Base-by-base conservation (phyloP, 257 asterid species). In the Salvia miltiorrhiza region DNA sequence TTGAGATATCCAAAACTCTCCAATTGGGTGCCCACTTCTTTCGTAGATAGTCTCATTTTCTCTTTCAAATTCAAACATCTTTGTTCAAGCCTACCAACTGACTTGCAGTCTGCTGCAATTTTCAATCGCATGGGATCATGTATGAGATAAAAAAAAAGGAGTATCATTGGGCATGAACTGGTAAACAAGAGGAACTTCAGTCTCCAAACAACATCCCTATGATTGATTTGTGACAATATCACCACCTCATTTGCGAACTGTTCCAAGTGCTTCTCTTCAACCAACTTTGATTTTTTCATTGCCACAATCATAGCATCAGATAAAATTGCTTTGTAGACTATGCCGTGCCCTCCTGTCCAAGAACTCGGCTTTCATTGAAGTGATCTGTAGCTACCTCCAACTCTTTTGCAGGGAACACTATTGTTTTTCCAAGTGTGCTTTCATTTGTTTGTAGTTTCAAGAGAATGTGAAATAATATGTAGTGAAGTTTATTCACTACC, bases 321-420 rank as follows among this genome's bases (percentile, higher is more conserved):
- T 17, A 58, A 47, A 67, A 66, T 74, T 24, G 70, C 74, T 35
- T 74, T 74, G 39, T 58, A 74, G 12, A 74, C 78, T 0, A 57
- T 67, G 24, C 70, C 74, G 17, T 74, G 74, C 9, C 78, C 73
- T 14, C 69, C 73, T 56, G 78, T 9, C 78, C 69, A 1, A 66
- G 69, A 20, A 74, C 19, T 35, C 69, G 19, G 12, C 26, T 65
- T 23, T 71, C 50, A 19, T 54, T 54, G 28, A 39, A 68, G 44
- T 54, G 6, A 54, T 68, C 65, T 2, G 73, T 68, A 21, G 73
- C 73, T 68, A 21, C 55, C 13, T 68, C 73, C 17, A 68, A n/a
- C 28, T 54, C 73, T 7, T 54, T 40, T 1, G 73, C 63, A 2
- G 73, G 30, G 43, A 68, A 68, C 8, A 37, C 55, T 37, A 21